Conservation (phyloP, 1,284 basidiomycete species). For the Sporisorium scitamineum region DNA sequence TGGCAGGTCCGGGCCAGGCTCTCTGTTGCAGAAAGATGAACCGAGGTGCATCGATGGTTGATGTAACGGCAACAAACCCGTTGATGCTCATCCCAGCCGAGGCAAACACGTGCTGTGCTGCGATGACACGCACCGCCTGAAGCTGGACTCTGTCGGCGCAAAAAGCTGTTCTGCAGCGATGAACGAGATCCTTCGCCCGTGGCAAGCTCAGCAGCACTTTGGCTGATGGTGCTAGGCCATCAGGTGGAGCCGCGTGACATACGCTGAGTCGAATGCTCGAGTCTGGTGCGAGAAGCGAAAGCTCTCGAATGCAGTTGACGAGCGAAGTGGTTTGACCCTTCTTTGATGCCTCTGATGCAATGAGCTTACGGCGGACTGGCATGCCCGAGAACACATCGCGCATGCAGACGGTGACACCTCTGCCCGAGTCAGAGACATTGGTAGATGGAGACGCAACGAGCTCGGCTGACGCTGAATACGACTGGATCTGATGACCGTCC, state of each 20-base stretch:
- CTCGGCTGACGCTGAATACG: background rate
- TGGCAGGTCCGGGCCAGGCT: slow-evolving; percentile 10
- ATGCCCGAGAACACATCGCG: slow-evolving; percentile 22
- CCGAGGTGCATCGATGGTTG: slow-evolving; percentile 2
- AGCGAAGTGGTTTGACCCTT: slow-evolving; percentile 7
- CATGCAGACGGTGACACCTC: slow-evolving; percentile 14
- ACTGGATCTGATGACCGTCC: slow-evolving; percentile 7
- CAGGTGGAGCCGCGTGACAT: slow-evolving; percentile 7
- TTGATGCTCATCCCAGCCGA: slow-evolving; percentile 14
- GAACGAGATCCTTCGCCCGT: slow-evolving; percentile 7
- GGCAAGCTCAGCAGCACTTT: slow-evolving; percentile 17
- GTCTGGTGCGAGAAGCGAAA: slow-evolving; percentile 16
- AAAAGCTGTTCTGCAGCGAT: slow-evolving; percentile 14
- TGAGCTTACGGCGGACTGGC: slow-evolving; percentile 27
- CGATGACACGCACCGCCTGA: background rate
- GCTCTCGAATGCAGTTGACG: slow-evolving; percentile 13
- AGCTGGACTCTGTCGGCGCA: slow-evolving; percentile 1
- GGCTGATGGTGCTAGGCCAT: background rate
- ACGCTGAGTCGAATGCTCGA: slow-evolving; percentile 11
- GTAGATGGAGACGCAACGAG: background rate
- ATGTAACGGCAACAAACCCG: slow-evolving; percentile 7
- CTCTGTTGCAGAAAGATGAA: slow-evolving; percentile 16
- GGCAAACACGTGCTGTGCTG: slow-evolving; percentile 1
- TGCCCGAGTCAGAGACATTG: background rate
- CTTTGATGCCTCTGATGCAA: slow-evolving; percentile 17